A percentile compares a stretch with the other conserved stretches of the same genome.
Conservation (phyloP, 371 early-diverging fungal species). For the Phascolomyces articulosus region DNA sequence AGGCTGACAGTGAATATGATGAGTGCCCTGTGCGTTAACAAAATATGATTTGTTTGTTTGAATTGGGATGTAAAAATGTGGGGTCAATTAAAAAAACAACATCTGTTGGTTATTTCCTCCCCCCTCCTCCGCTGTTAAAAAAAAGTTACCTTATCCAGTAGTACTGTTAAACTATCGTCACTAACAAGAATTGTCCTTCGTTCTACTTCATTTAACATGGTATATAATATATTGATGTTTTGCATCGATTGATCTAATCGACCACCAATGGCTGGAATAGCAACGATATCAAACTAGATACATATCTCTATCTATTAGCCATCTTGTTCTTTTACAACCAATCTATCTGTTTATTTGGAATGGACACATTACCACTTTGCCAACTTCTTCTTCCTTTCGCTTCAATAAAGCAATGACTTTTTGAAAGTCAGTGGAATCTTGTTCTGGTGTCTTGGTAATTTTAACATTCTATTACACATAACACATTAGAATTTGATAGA, state of each 20-base stretch:
- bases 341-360: too few species aligned
- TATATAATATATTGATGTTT: slow-evolving; percentile 69
- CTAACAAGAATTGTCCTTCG: slow-evolving; percentile 67
- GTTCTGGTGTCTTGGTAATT: slow-evolving; percentile 55
- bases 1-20: slow-evolving; percentile 65
- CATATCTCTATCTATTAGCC: neutral
- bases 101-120: too few species aligned
- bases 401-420: slow-evolving; percentile 67
- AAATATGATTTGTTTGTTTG: too few species aligned
- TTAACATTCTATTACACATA: slow-evolving; percentile 47
- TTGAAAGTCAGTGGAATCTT: slow-evolving; percentile 86
- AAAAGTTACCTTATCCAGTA: slow-evolving; percentile 64
- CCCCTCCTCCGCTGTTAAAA: too few species aligned
- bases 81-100: too few species aligned
- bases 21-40: slow-evolving; percentile 58
- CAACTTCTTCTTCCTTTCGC: slow-evolving; percentile 33
- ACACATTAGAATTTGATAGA: too few species aligned
- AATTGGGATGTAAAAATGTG: too few species aligned
- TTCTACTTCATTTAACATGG: slow-evolving; percentile 48
- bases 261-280: slow-evolving; percentile 84
- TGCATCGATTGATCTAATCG: slow-evolving; percentile 91
- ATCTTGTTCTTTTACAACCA: too few species aligned
- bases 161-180: slow-evolving; percentile 72
- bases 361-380: slow-evolving; percentile 24
- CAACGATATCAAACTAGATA: slow-evolving; percentile 66